Percentiles rank a stretch among this genome's conserved stretches.
These are phyloP conservation scores for Cicer yamashitae DNA, from an alignment of 306 rosid genomes.

Conservation along the genomic window DNA sequence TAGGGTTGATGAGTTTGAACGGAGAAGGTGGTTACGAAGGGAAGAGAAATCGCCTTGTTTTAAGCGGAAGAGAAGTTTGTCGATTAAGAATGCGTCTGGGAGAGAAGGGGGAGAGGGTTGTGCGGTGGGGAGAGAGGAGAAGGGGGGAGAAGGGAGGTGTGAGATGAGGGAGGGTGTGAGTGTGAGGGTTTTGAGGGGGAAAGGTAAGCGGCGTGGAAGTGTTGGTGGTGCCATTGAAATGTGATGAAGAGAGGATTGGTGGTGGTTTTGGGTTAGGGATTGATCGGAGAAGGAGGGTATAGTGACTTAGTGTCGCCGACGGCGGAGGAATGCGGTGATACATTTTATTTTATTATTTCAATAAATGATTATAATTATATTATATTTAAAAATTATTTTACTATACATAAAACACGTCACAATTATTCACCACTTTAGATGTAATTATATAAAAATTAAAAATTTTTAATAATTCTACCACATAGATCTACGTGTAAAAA, in stretches of 20 bases:
- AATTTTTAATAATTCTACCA: too few relatives aligned
- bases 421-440: too few relatives aligned
- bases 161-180: neutral
- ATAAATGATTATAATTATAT: too few relatives aligned
- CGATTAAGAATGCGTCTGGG: conserved; percentile 56
- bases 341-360: too few relatives aligned
- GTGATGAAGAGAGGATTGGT: neutral
- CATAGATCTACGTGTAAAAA: too few relatives aligned
- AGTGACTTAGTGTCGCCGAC: too few relatives aligned
- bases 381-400: too few relatives aligned
- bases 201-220: neutral
- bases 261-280: neutral
- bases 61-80: conserved; percentile 61
- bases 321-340: too few relatives aligned
- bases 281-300: neutral
- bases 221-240: neutral
- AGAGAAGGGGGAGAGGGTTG: conserved; percentile 40
- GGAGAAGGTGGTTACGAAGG: conserved; percentile 50
- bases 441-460: too few relatives aligned
- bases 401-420: too few relatives aligned
- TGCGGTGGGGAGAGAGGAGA: neutral
- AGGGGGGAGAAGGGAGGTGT: neutral
- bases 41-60: conserved; percentile 57
- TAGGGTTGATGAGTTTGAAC: conserved; percentile 49
- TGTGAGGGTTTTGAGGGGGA: neutral